Evolutionary conservation across 2,329 filamentous ascomycete genomes (phyloP), one percentile per base, ranked within the genome.

Genomic region (Beauveria brongniartii): DNA sequence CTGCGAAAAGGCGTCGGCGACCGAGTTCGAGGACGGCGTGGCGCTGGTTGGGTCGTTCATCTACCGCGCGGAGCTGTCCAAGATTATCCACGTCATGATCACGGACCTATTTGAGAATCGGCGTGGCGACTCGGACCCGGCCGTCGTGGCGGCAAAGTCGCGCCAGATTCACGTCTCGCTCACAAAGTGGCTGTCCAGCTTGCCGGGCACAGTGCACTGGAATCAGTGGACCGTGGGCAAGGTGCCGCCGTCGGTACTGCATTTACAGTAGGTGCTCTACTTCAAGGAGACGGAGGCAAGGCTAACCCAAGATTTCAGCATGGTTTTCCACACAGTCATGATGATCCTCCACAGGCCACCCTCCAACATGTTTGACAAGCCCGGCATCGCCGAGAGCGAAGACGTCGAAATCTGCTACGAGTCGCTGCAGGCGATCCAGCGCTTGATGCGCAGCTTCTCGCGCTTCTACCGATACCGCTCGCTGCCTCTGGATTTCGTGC

Each of bases 261-360:
- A 80, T 65, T 69, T 81, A 43, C 78, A 81, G 71, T 73, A 64
- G 67, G 71, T 67, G 7, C 14, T 24, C 12, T 8, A 48, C n/a
- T 20, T 5, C 3, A 18, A 12, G 5, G 5, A 20, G 9, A 18
- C 3, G n/a, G 12, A 16, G 3, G 16, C 16, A 9, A 3, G 18
- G 10, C 51, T 54, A 18, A 54, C 30, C 34, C 16, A 14, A 40
- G 12, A 12, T 9, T 40, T 18, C 26, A 73, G 71, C 63, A 78
- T 81, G 73, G 66, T 77, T 18, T 81, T 80, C 63, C 78, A 81
- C 61, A 80, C 78, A 0, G 73, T 75, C 53, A 79, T 81, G 77
- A 80, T 80, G 22, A 79, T 81, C 54, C 73, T 81, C 3, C 78
- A 81, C 62, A 74, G 79, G 0, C 79, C 79, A 2, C 78, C 78